A percentile compares a stretch with the other conserved stretches of the same genome.
These are phyloP conservation scores for Corymbia maculata DNA, from an alignment of 345 rosid genomes.

Conservation along the genomic window DNA sequence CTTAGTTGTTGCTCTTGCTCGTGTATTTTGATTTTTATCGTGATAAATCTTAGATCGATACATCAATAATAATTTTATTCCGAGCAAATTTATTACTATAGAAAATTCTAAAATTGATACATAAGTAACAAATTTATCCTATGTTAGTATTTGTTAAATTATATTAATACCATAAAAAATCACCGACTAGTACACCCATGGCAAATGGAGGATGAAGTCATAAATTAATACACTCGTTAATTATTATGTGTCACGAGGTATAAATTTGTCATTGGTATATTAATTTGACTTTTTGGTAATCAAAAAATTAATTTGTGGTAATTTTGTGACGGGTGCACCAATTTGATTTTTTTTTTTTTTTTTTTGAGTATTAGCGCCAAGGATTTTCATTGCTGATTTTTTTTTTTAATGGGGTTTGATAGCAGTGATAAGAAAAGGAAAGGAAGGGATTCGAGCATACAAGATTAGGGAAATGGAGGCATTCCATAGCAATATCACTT, in stretches of 20 bases:
- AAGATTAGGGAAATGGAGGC: not conserved
- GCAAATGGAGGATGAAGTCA: no score
- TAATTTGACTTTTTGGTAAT: rapidly evolving
- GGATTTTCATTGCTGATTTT: not conserved
- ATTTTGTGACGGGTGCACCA: rapidly evolving
- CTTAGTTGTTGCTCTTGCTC: no score
- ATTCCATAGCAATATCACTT: not conserved
- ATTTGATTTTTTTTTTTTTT: rapidly evolving
- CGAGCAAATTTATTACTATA: no score
- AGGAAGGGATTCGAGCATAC: not conserved
- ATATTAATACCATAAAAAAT: rapidly evolving
- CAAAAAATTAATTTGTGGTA: no score
- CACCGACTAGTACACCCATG: no score
- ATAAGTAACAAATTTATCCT: rapidly evolving
- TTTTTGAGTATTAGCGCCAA: no score
- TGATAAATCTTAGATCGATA: no score
- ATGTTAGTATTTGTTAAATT: no score
- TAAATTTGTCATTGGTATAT: rapidly evolving
- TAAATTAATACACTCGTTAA: no score
- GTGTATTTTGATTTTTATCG: not conserved
- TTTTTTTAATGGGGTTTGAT: not conserved
- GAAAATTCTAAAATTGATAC: rapidly evolving
- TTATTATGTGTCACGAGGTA: rapidly evolving
- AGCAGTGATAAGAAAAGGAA: not conserved
- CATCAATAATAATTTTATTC: no score